Percentiles rank a stretch among this genome's conserved stretches.
Conservation (phyloP, 768 basidiomycete species). For the Mycena venus region DNA sequence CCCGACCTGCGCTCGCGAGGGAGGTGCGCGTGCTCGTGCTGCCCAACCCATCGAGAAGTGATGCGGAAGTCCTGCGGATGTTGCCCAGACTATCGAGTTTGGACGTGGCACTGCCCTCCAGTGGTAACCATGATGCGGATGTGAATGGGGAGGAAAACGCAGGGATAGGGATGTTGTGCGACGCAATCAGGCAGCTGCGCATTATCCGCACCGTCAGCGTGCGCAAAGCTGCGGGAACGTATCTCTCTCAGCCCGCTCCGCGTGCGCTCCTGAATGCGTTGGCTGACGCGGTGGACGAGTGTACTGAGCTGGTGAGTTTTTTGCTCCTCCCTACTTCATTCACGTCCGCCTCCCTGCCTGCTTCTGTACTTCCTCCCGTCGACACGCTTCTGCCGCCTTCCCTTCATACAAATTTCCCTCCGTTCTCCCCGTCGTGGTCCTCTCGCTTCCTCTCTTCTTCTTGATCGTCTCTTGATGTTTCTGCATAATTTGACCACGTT, state of each 20-base stretch:
- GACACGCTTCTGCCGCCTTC: too few species aligned
- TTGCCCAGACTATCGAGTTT: constrained; percentile 38
- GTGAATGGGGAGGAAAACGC: background rate
- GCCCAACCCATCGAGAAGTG: constrained; percentile 55
- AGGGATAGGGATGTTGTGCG: constrained; percentile 34
- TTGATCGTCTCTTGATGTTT: too few species aligned
- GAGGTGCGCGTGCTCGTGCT: constrained; percentile 59
- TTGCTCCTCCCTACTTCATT: background rate
- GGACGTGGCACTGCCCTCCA: constrained; percentile 49
- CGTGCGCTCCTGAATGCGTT: constrained; percentile 60
- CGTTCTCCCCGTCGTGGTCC: too few species aligned
- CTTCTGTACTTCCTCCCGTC: background rate
- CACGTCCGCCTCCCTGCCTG: background rate
- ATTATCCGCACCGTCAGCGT: constrained; percentile 62
- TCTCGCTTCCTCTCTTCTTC: too few species aligned
- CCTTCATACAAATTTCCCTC: too few species aligned
- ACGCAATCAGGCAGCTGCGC: constrained; percentile 44
- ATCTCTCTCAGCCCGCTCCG: constrained; percentile 66
- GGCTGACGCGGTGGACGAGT: constrained; percentile 57
- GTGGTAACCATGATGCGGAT: background rate
- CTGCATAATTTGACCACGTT: background rate
- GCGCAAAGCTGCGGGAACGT: constrained; percentile 64
- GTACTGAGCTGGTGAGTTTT: constrained; percentile 63
- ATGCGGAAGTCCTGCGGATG: constrained; percentile 52
- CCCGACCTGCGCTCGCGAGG: constrained; percentile 51